Conservation (phyloP, 768 basidiomycete species). For the Gelatoporia subvermispora region DNA sequence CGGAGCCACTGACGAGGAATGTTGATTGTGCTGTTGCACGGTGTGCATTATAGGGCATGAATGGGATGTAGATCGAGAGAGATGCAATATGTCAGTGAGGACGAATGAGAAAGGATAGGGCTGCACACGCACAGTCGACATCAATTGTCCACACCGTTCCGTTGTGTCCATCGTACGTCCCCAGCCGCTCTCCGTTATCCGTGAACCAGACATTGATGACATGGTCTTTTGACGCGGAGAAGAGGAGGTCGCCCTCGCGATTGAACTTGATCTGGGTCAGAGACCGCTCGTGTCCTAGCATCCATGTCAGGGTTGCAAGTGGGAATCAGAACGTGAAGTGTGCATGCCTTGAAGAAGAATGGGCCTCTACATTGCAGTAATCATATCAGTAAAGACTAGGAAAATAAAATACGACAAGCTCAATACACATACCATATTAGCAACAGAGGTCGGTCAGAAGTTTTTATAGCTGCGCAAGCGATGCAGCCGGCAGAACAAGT, state of each 20-base stretch:
- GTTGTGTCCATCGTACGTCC: slow-evolving; percentile 95
- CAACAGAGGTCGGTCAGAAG: no score
- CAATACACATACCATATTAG: slow-evolving; percentile 21
- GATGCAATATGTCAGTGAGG: not conserved
- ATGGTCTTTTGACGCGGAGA: slow-evolving; percentile 94
- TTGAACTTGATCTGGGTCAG: slow-evolving; percentile 98
- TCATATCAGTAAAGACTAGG: slow-evolving; percentile 1
- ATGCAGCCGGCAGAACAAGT: no score
- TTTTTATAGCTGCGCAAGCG: no score
- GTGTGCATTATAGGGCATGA: not conserved
- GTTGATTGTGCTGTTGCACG: slow-evolving; percentile 61
- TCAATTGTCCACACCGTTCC: slow-evolving; percentile 97
- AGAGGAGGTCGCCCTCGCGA: slow-evolving; percentile 90
- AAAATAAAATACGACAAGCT: not conserved
- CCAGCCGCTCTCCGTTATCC: slow-evolving; percentile 94
- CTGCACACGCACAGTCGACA: slow-evolving; percentile 71
- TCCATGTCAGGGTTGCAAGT: not conserved
- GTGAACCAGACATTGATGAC: slow-evolving; percentile 96
- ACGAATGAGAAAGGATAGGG: not conserved
- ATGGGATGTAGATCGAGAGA: not conserved
- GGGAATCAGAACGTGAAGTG: no score
- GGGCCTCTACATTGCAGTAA: slow-evolving; percentile 21
- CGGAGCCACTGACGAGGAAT: slow-evolving; percentile 87
- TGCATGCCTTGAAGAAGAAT: slow-evolving; percentile 30
- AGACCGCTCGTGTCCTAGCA: slow-evolving; percentile 89